Conservation (phyloP, 352 stramenopile genomes). For the Globisporangium orthogonon region DNA sequence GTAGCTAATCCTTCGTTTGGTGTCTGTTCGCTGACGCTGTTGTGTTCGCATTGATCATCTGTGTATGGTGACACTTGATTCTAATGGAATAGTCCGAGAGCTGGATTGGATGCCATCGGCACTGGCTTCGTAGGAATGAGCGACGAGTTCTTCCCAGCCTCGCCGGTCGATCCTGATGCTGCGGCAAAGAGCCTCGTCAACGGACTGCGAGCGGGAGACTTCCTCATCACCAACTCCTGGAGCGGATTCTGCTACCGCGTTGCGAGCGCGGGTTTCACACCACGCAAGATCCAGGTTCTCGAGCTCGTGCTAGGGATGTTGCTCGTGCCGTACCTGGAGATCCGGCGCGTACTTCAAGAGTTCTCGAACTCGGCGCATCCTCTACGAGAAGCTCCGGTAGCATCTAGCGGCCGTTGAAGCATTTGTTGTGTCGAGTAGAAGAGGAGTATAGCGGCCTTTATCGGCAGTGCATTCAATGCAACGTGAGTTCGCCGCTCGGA, state of each 20-base stretch:
- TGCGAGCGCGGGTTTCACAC: conserved; percentile 5
- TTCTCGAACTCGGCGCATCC: too few relatives aligned
- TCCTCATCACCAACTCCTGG: conserved; percentile 10
- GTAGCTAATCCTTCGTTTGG: too few relatives aligned
- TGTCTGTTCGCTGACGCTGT: too few relatives aligned
- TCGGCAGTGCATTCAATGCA: too few relatives aligned
- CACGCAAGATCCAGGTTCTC: conserved; percentile 3
- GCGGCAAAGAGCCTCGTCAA: conserved; percentile 6
- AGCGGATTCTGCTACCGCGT: conserved; percentile 8
- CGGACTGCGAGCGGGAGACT: conserved; percentile 5
- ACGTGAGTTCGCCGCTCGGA: too few relatives aligned
- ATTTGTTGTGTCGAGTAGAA: too few relatives aligned
- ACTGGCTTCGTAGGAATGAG: conserved; percentile 4
- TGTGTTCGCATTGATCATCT: too few relatives aligned
- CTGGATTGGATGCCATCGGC: not conserved
- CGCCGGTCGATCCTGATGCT: not conserved
- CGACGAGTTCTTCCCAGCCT: not conserved
- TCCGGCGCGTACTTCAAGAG: not conserved
- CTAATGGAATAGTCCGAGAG: too few relatives aligned
- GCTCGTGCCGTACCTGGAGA: conserved; percentile 9
- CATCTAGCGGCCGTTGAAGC: too few relatives aligned
- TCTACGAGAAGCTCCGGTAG: too few relatives aligned
- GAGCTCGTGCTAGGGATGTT: conserved; percentile 6
- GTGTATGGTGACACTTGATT: too few relatives aligned
- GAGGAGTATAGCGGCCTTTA: too few relatives aligned